These are phyloP conservation scores for Erigeron canadensis DNA, from an alignment of 129 eudicot species.

Conservation along the genomic window DNA sequence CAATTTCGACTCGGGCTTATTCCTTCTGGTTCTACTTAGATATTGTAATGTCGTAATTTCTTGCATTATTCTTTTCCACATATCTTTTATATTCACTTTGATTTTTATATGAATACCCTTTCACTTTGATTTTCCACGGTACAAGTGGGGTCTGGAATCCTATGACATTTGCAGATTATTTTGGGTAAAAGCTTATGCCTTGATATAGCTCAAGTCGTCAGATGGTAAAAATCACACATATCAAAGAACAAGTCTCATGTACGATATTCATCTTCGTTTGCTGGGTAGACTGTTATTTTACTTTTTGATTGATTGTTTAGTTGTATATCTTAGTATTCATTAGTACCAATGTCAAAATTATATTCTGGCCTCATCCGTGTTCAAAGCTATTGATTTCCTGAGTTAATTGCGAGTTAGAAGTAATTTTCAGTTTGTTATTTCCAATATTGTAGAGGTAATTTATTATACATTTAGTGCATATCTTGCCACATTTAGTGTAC, in stretches of 20 bases:
- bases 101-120: constrained; percentile 21
- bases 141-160: constrained; percentile 96
- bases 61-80: constrained; percentile 14
- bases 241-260: constrained; percentile 67
- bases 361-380: no score
- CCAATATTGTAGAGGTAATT: no score
- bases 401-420: no score
- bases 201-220: constrained; percentile 93
- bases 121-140: constrained; percentile 37
- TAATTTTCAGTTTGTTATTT: no score
- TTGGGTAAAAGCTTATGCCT: constrained; percentile 85
- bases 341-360: no score
- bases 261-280: constrained; percentile 97
- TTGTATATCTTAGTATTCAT: no score
- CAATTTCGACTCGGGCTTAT: constrained; percentile 82
- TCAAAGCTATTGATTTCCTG: no score
- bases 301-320: no score
- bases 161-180: constrained; percentile 82
- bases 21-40: constrained; percentile 99
- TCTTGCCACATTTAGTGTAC: no score
- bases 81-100: background rate
- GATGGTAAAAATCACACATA: constrained; percentile 66
- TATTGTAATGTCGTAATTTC: constrained; percentile 80
- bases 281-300: constrained; percentile 59
- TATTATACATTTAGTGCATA: no score